phyloP scores from a whole-genome alignment of 1,284 basidiomycete species.

The Thelephora terrestris region DNA sequence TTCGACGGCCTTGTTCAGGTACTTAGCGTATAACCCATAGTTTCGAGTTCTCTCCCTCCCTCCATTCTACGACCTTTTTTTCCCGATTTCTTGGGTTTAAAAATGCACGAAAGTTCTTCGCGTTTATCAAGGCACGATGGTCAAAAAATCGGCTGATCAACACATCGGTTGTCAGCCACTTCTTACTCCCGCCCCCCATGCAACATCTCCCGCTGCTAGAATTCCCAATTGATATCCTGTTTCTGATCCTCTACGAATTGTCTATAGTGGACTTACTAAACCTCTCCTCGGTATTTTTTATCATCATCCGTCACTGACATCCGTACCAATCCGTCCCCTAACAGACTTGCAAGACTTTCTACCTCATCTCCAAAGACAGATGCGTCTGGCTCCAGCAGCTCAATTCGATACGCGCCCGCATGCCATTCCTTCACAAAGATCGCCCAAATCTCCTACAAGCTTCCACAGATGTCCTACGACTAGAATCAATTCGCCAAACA shows the following conservation, averaged over 20 bases:
- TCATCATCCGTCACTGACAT: neutral
- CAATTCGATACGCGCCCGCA: neutral
- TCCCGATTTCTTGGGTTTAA: no score
- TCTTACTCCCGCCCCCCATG: no score
- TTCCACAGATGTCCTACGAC: neutral
- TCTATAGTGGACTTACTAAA: neutral
- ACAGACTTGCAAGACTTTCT: constrained; percentile 1
- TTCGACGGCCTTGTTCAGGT: no score
- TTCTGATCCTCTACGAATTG: neutral
- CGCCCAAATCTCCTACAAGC: constrained; percentile 7
- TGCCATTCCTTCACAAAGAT: constrained; percentile 4
- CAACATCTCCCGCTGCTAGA: neutral
- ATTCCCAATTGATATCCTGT: neutral
- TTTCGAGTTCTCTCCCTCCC: no score
- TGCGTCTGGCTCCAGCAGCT: neutral
- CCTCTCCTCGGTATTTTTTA: neutral
- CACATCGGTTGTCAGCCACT: no score
- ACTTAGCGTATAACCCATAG: no score
- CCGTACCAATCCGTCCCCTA: neutral
- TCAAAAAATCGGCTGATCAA: no score
- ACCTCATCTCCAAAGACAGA: neutral
- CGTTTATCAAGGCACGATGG: no score
- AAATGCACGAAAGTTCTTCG: no score
- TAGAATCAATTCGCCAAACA: neutral
- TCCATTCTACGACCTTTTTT: no score